These are phyloP conservation scores for Aspergillus chevalieri DNA, from an alignment of 2,329 filamentous ascomycete genomes.

Conservation along the genomic window DNA sequence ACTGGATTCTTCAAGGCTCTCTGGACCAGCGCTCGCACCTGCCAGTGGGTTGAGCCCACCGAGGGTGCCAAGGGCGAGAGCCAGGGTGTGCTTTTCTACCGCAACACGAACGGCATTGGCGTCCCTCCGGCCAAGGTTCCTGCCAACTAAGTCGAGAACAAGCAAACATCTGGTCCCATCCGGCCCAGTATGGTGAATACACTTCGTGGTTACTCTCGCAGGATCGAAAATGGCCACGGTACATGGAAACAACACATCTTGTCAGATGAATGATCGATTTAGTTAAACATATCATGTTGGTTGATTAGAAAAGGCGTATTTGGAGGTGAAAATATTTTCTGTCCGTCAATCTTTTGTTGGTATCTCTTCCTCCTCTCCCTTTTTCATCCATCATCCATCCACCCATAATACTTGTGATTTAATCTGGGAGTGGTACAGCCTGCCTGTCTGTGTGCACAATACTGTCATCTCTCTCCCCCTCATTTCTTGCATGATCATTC, in stretches of 20 bases:
- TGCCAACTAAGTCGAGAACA: constrained; percentile 18
- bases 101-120: constrained; percentile 86
- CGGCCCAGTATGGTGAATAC: constrained; percentile 1
- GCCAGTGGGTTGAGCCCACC: constrained; percentile 96
- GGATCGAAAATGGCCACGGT: constrained; percentile 18
- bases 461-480: not conserved
- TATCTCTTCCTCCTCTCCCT: not conserved
- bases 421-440: not conserved
- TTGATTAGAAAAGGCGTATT: constrained; percentile 5
- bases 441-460: not conserved
- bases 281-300: not conserved
- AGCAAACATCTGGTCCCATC: constrained; percentile 8
- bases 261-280: too few relatives aligned
- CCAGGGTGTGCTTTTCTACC: constrained; percentile 86
- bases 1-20: constrained; percentile 78
- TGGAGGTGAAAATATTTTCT: constrained; percentile 1
- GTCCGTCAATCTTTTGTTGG: not conserved
- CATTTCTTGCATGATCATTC: not conserved
- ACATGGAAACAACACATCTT: constrained; percentile 2
- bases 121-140: constrained; percentile 46
- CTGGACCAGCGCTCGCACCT: constrained; percentile 74
- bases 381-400: not conserved
- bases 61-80: constrained; percentile 72
- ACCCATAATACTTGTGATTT: not conserved
- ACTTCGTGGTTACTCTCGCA: constrained; percentile 16